Evolutionary conservation across 2,329 filamentous ascomycete genomes (phyloP).

Genomic region (Mollisiaceae sp.): DNA sequence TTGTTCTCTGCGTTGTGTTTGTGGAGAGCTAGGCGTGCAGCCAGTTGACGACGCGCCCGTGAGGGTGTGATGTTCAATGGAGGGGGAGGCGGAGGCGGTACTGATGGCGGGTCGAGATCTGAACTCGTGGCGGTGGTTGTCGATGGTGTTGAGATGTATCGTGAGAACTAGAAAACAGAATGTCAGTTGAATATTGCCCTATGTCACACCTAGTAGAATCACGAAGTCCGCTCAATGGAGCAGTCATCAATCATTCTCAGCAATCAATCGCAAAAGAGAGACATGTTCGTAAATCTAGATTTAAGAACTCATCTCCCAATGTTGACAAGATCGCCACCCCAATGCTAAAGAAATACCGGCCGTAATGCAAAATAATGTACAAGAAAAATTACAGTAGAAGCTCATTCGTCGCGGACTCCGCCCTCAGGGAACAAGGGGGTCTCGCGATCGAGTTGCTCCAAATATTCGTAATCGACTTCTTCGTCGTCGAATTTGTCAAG

Average conservation of each 20-base stretch:
- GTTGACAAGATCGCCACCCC: conserved; percentile 30
- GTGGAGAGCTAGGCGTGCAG: conserved; percentile 80
- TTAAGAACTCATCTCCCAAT: conserved; percentile 34
- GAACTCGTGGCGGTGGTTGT: conserved; percentile 41
- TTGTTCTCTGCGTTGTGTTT: conserved; percentile 53
- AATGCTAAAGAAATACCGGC: conserved; percentile 27
- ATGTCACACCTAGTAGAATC: conserved; percentile 25
- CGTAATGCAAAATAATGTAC: conserved; percentile 37
- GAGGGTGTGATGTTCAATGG: conserved; percentile 87
- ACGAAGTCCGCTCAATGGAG: conserved; percentile 26
- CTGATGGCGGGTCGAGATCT: conserved; percentile 59
- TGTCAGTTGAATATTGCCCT: conserved; percentile 31
- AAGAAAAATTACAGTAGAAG: conserved; percentile 30
- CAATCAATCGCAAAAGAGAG: conserved; percentile 30
- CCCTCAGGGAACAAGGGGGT: conserved; percentile 45
- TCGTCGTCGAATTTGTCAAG: conserved; percentile 45
- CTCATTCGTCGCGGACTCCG: conserved; percentile 65
- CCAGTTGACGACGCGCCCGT: conserved; percentile 85
- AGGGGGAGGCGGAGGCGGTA: conserved; percentile 71
- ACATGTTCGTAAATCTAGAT: conserved; percentile 32
- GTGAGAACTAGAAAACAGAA: conserved; percentile 39
- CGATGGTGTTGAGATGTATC: conserved; percentile 43
- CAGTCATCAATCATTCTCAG: conserved; percentile 26
- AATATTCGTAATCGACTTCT: conserved; percentile 45
- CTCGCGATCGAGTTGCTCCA: conserved; percentile 45